Conservation (phyloP, 345 rosid species). For the Psidium friedrichsthalianum region DNA sequence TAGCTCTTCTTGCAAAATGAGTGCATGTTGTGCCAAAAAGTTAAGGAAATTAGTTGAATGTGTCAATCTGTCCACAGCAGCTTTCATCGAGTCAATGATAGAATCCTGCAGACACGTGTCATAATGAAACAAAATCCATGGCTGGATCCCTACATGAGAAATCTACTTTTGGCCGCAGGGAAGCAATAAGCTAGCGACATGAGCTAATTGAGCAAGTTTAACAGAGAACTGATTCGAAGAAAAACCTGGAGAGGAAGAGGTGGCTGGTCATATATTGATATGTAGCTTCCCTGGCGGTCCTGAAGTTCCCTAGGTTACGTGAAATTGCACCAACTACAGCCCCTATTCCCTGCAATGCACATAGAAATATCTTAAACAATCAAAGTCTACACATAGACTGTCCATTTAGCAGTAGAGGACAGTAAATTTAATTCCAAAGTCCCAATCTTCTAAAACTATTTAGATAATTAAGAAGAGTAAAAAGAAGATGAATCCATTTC, state of each 20-base stretch:
- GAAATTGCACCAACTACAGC: conserved; percentile 98
- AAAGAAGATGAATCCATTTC: background rate
- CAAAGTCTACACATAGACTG: background rate
- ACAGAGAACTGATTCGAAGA: conserved; percentile 1
- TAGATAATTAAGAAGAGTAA: background rate
- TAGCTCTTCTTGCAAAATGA: conserved; percentile 90
- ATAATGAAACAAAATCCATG: conserved; percentile 2
- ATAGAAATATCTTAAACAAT: background rate
- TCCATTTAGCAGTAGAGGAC: background rate
- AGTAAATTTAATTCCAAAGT: background rate
- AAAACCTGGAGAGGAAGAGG: conserved; percentile 71
- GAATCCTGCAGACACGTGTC: conserved; percentile 49
- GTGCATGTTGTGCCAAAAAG: conserved; percentile 95
- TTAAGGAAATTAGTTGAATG: conserved; percentile 78
- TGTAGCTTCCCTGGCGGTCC: conserved; percentile 86
- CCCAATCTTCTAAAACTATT: background rate
- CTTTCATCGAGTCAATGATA: conserved; percentile 63
- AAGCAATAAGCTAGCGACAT: background rate
- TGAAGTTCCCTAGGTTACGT: conserved; percentile 98
- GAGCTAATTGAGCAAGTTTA: background rate
- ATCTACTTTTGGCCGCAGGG: background rate
- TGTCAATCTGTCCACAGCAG: conserved; percentile 81
- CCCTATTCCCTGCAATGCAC: conserved; percentile 65
- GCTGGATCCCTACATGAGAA: background rate
- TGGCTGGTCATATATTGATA: conserved; percentile 91